Evolutionary conservation across 2,329 filamentous ascomycete genomes (phyloP).

Genomic region (Ramichloridium luteum): DNA sequence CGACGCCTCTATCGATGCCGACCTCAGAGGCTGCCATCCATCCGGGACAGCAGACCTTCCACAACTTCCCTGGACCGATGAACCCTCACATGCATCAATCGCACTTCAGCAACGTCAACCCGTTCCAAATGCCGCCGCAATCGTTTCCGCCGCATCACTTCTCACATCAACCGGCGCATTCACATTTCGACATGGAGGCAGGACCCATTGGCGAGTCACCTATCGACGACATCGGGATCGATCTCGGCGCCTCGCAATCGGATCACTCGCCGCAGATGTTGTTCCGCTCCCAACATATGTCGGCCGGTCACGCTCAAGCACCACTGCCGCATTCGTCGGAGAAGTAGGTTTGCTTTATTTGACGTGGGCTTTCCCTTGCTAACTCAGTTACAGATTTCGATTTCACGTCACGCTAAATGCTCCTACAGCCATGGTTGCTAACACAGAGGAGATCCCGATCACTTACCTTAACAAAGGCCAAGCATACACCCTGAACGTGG

Average conservation of each 20-base stretch:
- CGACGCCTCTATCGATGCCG: slow-evolving; percentile 73
- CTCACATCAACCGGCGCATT: slow-evolving; percentile 57
- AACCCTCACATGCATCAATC: slow-evolving; percentile 44
- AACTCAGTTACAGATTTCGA: slow-evolving; percentile 49
- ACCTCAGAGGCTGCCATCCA: slow-evolving; percentile 55
- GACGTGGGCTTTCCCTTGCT: slow-evolving; percentile 15
- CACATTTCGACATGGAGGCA: slow-evolving; percentile 60
- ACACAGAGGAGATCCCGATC: slow-evolving; percentile 82
- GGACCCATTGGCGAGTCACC: slow-evolving; percentile 52
- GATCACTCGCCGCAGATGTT: slow-evolving; percentile 49
- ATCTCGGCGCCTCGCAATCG: slow-evolving; percentile 46
- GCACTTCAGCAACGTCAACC: slow-evolving; percentile 53
- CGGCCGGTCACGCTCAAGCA: slow-evolving; percentile 35
- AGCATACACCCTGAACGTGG: slow-evolving; percentile 74
- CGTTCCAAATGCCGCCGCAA: slow-evolving; percentile 48
- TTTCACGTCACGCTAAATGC: slow-evolving; percentile 85
- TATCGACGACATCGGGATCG: slow-evolving; percentile 43
- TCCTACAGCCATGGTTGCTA: slow-evolving; percentile 90
- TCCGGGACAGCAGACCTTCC: slow-evolving; percentile 45
- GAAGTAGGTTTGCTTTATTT: slow-evolving; percentile 30
- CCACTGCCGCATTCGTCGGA: slow-evolving; percentile 30
- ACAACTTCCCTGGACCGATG: slow-evolving; percentile 54
- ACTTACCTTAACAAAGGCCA: slow-evolving; percentile 98
- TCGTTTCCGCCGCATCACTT: slow-evolving; percentile 70
- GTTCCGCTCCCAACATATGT: slow-evolving; percentile 39